Evolutionary conservation across 2,329 filamentous ascomycete species (phyloP).

Genomic region (Talaromyces sp.): DNA sequence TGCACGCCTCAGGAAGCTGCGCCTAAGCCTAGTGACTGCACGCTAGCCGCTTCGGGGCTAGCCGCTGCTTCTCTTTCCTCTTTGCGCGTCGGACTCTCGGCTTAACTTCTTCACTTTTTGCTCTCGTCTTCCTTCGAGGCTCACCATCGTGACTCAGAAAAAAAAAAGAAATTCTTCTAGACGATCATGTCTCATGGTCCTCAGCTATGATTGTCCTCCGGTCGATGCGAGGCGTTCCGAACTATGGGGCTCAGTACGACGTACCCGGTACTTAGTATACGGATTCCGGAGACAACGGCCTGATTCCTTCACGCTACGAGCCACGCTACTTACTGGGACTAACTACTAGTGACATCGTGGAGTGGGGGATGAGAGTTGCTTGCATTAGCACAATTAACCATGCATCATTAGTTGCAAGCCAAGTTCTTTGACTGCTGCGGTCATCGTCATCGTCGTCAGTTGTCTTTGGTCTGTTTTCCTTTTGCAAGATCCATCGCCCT

Average conservation of each 20-base stretch:
- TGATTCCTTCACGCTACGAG: not conserved
- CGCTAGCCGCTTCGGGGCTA: not conserved
- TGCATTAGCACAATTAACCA: constrained; percentile 9
- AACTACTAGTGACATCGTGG: constrained; percentile 5
- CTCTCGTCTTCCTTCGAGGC: not conserved
- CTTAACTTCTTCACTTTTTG: not conserved
- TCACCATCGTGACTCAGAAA: no score
- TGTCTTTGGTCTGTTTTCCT: not conserved
- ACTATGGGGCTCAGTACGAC: not conserved
- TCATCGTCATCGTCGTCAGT: not conserved
- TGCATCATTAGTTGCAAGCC: constrained; percentile 8
- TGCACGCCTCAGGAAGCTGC: not conserved
- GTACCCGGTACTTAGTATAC: not conserved
- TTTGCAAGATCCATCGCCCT: not conserved
- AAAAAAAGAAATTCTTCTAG: not conserved
- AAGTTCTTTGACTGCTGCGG: constrained; percentile 12
- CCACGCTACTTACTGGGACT: not conserved
- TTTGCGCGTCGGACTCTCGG: not conserved
- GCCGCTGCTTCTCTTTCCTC: not conserved
- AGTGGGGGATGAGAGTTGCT: constrained; percentile 5
- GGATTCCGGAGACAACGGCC: not conserved
- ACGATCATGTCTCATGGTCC: not conserved
- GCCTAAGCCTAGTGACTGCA: constrained; percentile 1
- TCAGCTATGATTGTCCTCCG: not conserved
- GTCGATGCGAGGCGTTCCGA: not conserved